Base-by-base conservation (phyloP, 257 asterid species). In the Anisodus acutangulus region DNA sequence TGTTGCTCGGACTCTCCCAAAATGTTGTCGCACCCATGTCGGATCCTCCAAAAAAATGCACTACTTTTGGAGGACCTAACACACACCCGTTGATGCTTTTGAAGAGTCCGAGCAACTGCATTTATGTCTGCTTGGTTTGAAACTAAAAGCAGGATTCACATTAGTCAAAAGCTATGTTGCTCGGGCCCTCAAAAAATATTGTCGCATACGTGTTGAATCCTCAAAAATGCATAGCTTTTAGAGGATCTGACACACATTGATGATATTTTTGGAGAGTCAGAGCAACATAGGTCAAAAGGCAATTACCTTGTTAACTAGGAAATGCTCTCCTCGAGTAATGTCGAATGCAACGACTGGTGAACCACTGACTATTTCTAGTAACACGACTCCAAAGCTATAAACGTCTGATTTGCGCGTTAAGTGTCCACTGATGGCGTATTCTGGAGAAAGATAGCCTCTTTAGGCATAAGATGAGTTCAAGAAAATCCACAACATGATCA, bases 361-460 rank as follows among this genome's bases (percentile, higher is more conserved):
- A 2, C 98, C 97, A 5, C 91, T 90, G 80, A 93, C 88, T 9
- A 95, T 90, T 81, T 93, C 95, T 83, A 95, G 85, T 60, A 95
- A 85, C 69, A 95, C 90, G 0, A 93, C 97, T 37, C 98, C 98
- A 58, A 90, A 95, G 91, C 97, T 93, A 55, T 95, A 95, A 66
- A 95, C 94, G 43, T 95, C 98, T 55, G 97, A 92, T 86, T 95
- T 95, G 57, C 94, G 87, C 1, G 93, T 93, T 82, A 92, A 90
- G 51, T 91, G 98, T 69, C 97, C 97, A 58, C 91, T 95, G 72
- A 92, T 39, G 19, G 98, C 97, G 53, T 93, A 95, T 85, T 95
- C 98, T 0, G 97, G 98, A 37, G 97, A 91, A 37, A 95, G 87
- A 87, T 95, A 95, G 84, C 98, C 97, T 85, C 98, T 95, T 82